These are phyloP conservation scores for Penicillium silybi DNA, from an alignment of 495 filamentous ascomycete species.

Conservation along the genomic window DNA sequence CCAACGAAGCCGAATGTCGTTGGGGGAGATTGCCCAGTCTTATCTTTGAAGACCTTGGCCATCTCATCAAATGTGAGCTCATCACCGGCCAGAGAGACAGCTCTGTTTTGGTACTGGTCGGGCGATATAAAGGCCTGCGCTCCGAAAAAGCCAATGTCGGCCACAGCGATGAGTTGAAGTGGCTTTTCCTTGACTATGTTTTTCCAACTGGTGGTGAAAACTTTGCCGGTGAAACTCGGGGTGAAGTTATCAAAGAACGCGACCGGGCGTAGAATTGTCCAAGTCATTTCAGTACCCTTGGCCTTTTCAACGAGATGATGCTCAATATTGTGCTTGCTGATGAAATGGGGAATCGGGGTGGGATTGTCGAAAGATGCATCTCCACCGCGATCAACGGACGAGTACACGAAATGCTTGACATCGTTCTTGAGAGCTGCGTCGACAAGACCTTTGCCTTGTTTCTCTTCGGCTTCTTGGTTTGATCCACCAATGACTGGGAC, in stretches of 20 bases:
- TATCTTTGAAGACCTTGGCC: conserved; percentile 45
- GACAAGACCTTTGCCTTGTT: conserved; percentile 60
- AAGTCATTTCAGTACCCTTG: conserved; percentile 45
- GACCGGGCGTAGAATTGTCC: conserved; percentile 60
- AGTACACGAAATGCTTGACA: conserved; percentile 63
- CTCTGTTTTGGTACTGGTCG: conserved; percentile 40
- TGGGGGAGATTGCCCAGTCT: conserved; percentile 46
- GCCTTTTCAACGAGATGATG: conserved; percentile 49
- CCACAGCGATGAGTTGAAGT: conserved; percentile 54
- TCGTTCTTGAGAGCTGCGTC: conserved; percentile 53
- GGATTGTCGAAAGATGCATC: conserved; percentile 51
- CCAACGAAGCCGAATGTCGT: conserved; percentile 42
- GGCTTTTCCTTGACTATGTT: conserved; percentile 45
- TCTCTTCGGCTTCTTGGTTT: conserved; percentile 48
- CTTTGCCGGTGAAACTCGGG: conserved; percentile 54
- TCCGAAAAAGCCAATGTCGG: conserved; percentile 63
- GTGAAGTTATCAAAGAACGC: conserved; percentile 66
- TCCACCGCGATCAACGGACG: conserved; percentile 64
- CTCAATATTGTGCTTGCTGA: conserved; percentile 62
- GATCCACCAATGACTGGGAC: conserved; percentile 12
- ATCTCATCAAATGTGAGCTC: conserved; percentile 51
- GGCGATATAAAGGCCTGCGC: conserved; percentile 56
- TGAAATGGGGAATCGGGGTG: conserved; percentile 61
- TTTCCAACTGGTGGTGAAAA: conserved; percentile 53
- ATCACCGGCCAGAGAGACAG: conserved; percentile 56